Conservation (phyloP, 2,329 filamentous ascomycete genomes). For the Colletotrichum noveboracense region DNA sequence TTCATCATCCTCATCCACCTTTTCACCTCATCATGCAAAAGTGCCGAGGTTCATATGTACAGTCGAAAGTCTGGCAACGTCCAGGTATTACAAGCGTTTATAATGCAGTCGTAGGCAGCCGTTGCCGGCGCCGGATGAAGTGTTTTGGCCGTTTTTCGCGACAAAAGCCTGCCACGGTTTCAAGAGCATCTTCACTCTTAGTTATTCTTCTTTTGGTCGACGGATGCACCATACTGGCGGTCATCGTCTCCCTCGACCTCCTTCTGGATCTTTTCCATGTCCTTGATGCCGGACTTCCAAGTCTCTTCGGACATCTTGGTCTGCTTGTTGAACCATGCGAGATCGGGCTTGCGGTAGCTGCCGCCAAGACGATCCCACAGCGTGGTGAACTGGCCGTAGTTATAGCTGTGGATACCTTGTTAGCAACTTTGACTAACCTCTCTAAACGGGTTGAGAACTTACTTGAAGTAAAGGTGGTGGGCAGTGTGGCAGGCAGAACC, state of each 20-base stretch:
- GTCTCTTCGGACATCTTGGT: constrained; percentile 73
- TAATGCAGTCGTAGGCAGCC: not conserved
- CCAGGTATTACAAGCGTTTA: constrained; percentile 9
- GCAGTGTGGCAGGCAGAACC: constrained; percentile 85
- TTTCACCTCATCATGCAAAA: not conserved
- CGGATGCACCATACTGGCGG: constrained; percentile 24
- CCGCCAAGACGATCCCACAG: constrained; percentile 77
- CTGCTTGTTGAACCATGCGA: constrained; percentile 73
- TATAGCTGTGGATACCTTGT: constrained; percentile 63
- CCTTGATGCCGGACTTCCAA: constrained; percentile 64
- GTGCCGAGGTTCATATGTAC: not conserved
- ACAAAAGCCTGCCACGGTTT: not conserved
- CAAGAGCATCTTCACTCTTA: not conserved
- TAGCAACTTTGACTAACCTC: not conserved
- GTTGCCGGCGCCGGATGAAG: not conserved
- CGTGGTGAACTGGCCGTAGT: constrained; percentile 80
- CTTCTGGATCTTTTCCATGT: constrained; percentile 67
- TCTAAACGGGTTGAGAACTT: not conserved
- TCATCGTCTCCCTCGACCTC: constrained; percentile 43
- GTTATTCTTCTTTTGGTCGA: constrained; percentile 23
- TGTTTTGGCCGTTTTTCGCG: not conserved
- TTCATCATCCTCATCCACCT: not conserved
- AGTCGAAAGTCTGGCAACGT: not conserved
- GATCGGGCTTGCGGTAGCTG: constrained; percentile 75
- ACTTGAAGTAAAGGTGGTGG: constrained; percentile 68